Evolutionary conservation across 805 yeast genomes (phyloP), one percentile per base, ranked within the genome.

Genomic region (Kodamaea kaohsiungensis): DNA sequence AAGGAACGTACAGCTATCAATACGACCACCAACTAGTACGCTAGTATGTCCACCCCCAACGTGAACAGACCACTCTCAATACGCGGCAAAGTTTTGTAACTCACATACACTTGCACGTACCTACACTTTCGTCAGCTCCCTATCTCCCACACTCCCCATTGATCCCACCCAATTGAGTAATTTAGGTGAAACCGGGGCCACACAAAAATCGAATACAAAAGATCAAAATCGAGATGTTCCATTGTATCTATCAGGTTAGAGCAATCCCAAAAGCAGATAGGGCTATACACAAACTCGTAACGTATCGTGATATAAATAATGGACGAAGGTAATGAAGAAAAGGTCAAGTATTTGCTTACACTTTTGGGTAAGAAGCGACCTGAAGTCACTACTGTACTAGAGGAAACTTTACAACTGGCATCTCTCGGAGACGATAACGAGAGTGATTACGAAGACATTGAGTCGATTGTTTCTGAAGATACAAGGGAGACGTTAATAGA

Each of bases 401-500:
- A 40, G 17, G 51, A 48, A 16, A 16, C 9, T 6, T 8, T 19
- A 12, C 25, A 43, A 48, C 49, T 40, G 18, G 49, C 53, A 17
- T 56, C 52, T 47, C 59, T 51, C 25, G 30, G 25, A 8, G 37
- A 42, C 15, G 35, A 49, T n/a, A 49, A 48, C 46, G 54, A 49
- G 25, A 17, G 48, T 27, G 65, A 62, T 40, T 64, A 53, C 56
- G 69, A 65, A 54, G 66, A 61, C 57, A 62, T 61, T 39, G 58
- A 42, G 13, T 45, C 53, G 8, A 30, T 30, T 6, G 15, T 35
- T 18, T 5, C 49, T 2, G 43, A 27, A 25, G 12, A 48, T 7
- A 16, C 51, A 13, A 25, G 33, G 13, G 39, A 48, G 15, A 33
- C 19, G 8, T 38, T 47, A n/a, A 42, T 52, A 16, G 35, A 47